Base-by-base conservation (phyloP, 306 rosid species). In the Cucurbita ficifolia region DNA sequence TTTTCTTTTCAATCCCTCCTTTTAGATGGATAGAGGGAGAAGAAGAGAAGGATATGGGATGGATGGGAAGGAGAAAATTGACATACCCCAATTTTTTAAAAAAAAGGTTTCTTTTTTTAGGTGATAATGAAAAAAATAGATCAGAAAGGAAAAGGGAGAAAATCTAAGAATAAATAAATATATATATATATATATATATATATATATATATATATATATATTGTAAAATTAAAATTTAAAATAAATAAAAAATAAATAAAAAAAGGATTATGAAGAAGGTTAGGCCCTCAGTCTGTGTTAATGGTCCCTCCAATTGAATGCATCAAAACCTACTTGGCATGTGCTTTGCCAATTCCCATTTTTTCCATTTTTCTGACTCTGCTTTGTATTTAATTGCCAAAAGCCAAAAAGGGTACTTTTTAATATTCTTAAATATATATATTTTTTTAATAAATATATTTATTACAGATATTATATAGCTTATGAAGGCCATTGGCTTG, bases 281-380 rank as follows among this genome's bases (percentile, higher is more conserved):
- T 74, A 74, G 71, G 71, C 54, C 55, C 48, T 73, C 59, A 52
- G 14, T 22, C 45, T 49, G 38, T 48, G 14, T 71, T 35, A 16
- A n/a, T 73, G 76, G 76, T 73, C 76, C 76, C 67, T 54, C 76
- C 77, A 46, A 49, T 57, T 59, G 51, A 74, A 43, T 74, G 55
- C 40, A 74, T 59, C 45, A 45, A 74, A 73, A 56, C 76, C 76
- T 73, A 73, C 68, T 56, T 57, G 52, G 64, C 76, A 73, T 73
- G 76, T 73, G 76, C 67, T 53, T 73, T 73, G 54, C 67, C 42
- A 50, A 58, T 74, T 59, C 4, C 75, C 29, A 71, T 16, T 50
- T 29, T 29, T 52, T 10, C 29, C 49, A 45, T 60, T 16, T 35
- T 16, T 33, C 9, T 24, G 3, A 24, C 17, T 12, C 40, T 5